A percentile compares a stretch with the other conserved stretches of the same genome.
These are phyloP conservation scores for Fagopyrum esculentum DNA, from an alignment of 148 eudicot species.

Conservation along the genomic window DNA sequence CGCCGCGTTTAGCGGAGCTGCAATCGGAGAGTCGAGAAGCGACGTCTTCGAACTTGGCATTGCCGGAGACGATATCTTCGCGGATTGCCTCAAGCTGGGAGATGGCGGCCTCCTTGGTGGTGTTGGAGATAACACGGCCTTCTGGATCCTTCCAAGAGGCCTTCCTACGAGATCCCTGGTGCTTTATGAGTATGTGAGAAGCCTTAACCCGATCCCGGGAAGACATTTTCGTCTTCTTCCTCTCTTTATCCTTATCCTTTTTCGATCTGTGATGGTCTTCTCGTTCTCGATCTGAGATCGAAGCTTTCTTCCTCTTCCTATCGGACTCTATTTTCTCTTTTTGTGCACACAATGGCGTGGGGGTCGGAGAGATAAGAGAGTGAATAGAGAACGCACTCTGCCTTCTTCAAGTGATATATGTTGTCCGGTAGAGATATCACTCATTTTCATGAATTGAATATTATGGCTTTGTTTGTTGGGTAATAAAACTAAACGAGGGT, in stretches of 20 bases:
- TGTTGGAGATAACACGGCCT: constrained; percentile 50
- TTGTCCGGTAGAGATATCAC: too few species aligned
- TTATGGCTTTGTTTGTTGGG: too few species aligned
- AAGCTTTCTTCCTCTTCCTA: constrained; percentile 48
- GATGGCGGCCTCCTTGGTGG: constrained; percentile 64
- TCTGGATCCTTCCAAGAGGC: constrained; percentile 97
- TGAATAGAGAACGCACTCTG: background rate
- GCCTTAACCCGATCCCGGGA: constrained; percentile 68
- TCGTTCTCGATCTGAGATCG: constrained; percentile 33
- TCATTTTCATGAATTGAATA: too few species aligned
- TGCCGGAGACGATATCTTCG: constrained; percentile 59
- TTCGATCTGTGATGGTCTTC: constrained; percentile 1
- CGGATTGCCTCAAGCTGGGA: constrained; percentile 61
- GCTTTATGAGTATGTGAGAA: constrained; percentile 85
- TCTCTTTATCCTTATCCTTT: constrained; percentile 17
- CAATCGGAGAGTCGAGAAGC: constrained; percentile 64
- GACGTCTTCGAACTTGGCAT: constrained; percentile 49
- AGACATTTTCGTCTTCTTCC: constrained; percentile 50
- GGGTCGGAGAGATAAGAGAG: constrained; percentile 3
- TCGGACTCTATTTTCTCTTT: constrained; percentile 43
- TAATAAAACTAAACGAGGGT: too few species aligned
- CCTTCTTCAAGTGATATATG: background rate
- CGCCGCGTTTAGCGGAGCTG: constrained; percentile 92
- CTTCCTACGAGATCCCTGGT: constrained; percentile 76
- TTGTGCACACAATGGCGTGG: background rate